Percentiles rank a stretch among this genome's conserved stretches.
These are phyloP conservation scores for Neobulgaria alba DNA, from an alignment of 2,329 filamentous ascomycete genomes.

Conservation along the genomic window DNA sequence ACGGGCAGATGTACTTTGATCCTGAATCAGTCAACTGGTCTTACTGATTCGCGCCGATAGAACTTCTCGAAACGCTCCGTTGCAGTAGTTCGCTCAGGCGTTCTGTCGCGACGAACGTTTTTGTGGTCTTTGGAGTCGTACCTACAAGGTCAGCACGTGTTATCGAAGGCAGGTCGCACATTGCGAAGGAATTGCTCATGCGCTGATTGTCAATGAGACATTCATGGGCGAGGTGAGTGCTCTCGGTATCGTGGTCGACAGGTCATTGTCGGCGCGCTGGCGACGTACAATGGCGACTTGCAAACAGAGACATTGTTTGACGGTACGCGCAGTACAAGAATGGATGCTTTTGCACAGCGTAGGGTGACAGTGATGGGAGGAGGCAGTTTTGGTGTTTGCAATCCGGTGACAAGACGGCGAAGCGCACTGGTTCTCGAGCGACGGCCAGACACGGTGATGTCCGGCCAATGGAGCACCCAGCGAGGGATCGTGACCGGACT, in stretches of 20 bases:
- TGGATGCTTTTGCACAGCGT: slow-evolving; percentile 10
- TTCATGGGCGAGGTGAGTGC: slow-evolving; percentile 3
- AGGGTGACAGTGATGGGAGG: slow-evolving; percentile 22
- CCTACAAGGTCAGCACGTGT: slow-evolving; percentile 30
- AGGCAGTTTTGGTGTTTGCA: slow-evolving; percentile 24
- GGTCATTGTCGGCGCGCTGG: slow-evolving; percentile 18
- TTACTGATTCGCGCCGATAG: slow-evolving; percentile 18
- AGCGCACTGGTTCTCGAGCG: slow-evolving; percentile 14
- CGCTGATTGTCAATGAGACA: slow-evolving; percentile 22
- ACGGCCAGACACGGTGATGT: slow-evolving; percentile 17
- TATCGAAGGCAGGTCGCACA: slow-evolving; percentile 27
- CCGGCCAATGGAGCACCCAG: slow-evolving; percentile 23
- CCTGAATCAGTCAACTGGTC: slow-evolving; percentile 15
- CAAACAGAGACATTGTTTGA: slow-evolving; percentile 26
- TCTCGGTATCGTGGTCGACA: slow-evolving; percentile 10
- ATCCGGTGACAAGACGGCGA: slow-evolving; percentile 22
- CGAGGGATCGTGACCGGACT: slow-evolving; percentile 23
- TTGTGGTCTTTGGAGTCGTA: slow-evolving; percentile 23
- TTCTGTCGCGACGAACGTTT: slow-evolving; percentile 26
- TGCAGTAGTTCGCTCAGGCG: slow-evolving; percentile 27
- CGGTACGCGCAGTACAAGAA: slow-evolving; percentile 14
- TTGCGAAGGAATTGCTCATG: slow-evolving; percentile 16
- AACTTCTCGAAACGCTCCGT: slow-evolving; percentile 26
- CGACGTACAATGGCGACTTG: slow-evolving; percentile 10
- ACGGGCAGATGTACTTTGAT: slow-evolving; percentile 20